Base-by-base conservation (phyloP, 2,329 filamentous ascomycete genomes). In the Microdochium nivale region DNA sequence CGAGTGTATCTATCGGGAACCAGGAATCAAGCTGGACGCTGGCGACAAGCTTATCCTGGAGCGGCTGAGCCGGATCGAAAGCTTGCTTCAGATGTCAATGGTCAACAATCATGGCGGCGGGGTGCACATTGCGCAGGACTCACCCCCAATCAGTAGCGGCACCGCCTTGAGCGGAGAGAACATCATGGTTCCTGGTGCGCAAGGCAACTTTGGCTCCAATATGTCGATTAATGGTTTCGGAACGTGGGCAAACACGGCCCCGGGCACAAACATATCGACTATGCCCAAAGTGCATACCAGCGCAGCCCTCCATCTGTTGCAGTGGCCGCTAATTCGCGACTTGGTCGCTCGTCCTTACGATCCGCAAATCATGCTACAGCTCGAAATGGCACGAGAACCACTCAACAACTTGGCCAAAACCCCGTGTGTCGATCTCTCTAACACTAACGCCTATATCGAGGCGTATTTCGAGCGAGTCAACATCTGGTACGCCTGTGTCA, bases 271-370 rank as follows among this genome's bases (percentile, higher is more conserved):
- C 65, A 90, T 92, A 57, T 90, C 87, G 2, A 89, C 86, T 25
- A 92, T 92, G 87, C 88, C 88, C 23, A 91, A 90, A 67, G 77
- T 86, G 16, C 88, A 92, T 66, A 91, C 87, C 0, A 92, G 88
- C 53, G 87, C 88, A 5, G 87, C 87, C 1, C 71, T 90, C 58
- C 85, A 92, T 65, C 72, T 92, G 21, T 73, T 92, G 5, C 87
- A 90, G 61, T 91, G 88, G 81, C 88, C 88, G 13, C 74, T 90
- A 57, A 91, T 92, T 58, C 79, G 86, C 48, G 85, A 90, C 61
- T 73, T 94, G 23, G 86, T 92, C 9, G 86, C 86, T 25, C 78
- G 83, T 32, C 86, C 85, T 2, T 90, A 90, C 65, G 87, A 91
- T 61, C 87, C 88, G 2, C 86, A 90, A 62, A 86, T 88, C n/a